Evolutionary conservation across 768 basidiomycete genomes (phyloP).

Genomic region (Suillus spraguei): DNA sequence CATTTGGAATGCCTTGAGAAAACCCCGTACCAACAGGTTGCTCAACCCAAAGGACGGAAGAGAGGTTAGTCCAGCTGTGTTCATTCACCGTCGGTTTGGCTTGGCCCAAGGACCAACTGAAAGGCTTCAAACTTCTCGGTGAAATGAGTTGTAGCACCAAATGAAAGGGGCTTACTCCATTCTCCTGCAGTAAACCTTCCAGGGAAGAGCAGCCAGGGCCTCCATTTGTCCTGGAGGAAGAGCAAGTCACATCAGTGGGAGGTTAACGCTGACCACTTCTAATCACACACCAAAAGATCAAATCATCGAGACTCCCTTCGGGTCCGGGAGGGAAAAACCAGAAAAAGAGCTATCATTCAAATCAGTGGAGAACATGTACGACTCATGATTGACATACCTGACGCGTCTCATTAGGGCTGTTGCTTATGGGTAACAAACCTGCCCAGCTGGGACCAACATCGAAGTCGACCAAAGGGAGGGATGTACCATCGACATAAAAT

Average conservation of each 20-base stretch:
- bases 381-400: conserved; percentile 42
- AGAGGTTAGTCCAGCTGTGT: conserved; percentile 80
- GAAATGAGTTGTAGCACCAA: conserved; percentile 23
- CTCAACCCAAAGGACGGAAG: conserved; percentile 74
- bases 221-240: conserved; percentile 65
- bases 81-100: conserved; percentile 66
- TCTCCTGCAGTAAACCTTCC: conserved; percentile 72
- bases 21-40: conserved; percentile 83
- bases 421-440: conserved; percentile 72
- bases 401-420: conserved; percentile 59
- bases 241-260: not conserved
- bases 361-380: not conserved
- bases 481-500: conserved; percentile 69
- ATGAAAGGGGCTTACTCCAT: conserved; percentile 52
- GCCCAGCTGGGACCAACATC: conserved; percentile 79
- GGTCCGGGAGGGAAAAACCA: conserved; percentile 86
- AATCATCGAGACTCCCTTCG: conserved; percentile 67
- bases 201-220: conserved; percentile 80
- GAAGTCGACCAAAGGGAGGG: conserved; percentile 69
- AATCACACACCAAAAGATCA: conserved; percentile 66
- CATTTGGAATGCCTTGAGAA: conserved; percentile 68
- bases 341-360: conserved; percentile 64
- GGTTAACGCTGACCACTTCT: not conserved
- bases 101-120: conserved; percentile 65
- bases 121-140: conserved; percentile 46